Evolutionary conservation across 768 basidiomycete species (phyloP).

Genomic region (Leccinum barrowsii): DNA sequence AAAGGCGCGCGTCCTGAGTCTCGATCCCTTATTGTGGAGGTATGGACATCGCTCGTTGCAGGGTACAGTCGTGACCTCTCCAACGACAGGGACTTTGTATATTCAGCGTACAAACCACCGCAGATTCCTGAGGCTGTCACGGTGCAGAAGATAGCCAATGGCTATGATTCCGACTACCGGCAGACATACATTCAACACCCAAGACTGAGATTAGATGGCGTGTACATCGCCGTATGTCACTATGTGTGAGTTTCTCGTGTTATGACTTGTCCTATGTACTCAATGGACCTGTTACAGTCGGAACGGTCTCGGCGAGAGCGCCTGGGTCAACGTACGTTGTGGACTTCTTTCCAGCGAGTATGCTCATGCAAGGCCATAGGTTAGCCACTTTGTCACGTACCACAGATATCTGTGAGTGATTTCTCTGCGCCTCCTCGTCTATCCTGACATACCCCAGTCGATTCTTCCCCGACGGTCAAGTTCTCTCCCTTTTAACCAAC

Average conservation of each 20-base stretch:
- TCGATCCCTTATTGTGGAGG: conserved; percentile 79
- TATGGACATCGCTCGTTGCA: conserved; percentile 28
- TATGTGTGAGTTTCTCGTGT: conserved; percentile 58
- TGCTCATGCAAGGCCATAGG: conserved; percentile 36
- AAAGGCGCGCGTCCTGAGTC: conserved; percentile 68
- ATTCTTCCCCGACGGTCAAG: conserved; percentile 83
- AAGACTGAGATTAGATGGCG: conserved; percentile 79
- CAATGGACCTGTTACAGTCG: conserved; percentile 9
- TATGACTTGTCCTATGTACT: neutral
- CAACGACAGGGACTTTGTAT: conserved; percentile 55
- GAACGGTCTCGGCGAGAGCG: conserved; percentile 78
- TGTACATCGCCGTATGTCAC: conserved; percentile 90
- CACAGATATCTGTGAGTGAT: conserved; percentile 81
- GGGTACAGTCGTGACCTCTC: conserved; percentile 5
- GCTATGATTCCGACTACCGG: conserved; percentile 64
- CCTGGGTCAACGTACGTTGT: conserved; percentile 77
- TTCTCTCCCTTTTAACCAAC: conserved; percentile 80
- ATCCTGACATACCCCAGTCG: conserved; percentile 45
- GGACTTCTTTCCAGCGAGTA: neutral
- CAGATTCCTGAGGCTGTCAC: conserved; percentile 57
- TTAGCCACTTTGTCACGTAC: conserved; percentile 86
- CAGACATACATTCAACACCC: conserved; percentile 82
- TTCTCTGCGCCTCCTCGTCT: neutral
- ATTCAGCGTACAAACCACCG: conserved; percentile 66
- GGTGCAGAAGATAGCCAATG: conserved; percentile 47